These are phyloP conservation scores for Debaryomyces prosopidis DNA, from an alignment of 805 yeast species.

Conservation along the genomic window DNA sequence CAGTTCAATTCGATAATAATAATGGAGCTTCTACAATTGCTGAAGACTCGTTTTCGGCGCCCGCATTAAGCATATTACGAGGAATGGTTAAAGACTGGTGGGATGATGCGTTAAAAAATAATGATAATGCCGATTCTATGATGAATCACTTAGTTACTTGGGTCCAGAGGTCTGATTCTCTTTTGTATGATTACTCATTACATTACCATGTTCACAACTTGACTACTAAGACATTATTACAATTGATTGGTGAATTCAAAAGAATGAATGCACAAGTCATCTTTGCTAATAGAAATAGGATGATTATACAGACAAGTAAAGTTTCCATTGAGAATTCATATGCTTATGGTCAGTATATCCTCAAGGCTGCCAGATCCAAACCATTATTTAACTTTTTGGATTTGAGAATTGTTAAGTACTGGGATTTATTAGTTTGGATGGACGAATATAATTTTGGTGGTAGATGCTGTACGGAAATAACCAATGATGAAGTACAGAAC, in stretches of 20 bases:
- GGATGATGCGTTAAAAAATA: constrained; percentile 77
- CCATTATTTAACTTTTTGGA: constrained; percentile 85
- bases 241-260: constrained; percentile 75
- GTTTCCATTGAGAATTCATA: constrained; percentile 81
- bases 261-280: constrained; percentile 78
- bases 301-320: constrained; percentile 74
- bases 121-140: constrained; percentile 76
- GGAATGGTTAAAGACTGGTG: constrained; percentile 86
- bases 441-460: constrained; percentile 89
- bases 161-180: constrained; percentile 78
- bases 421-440: constrained; percentile 97
- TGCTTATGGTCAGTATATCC: constrained; percentile 84
- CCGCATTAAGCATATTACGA: constrained; percentile 71
- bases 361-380: constrained; percentile 74
- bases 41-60: constrained; percentile 78
- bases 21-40: constrained; percentile 57
- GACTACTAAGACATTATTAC: constrained; percentile 78
- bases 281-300: constrained; percentile 75
- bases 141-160: constrained; percentile 80
- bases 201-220: constrained; percentile 87
- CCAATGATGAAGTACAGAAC: constrained; percentile 44
- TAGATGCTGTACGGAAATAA: constrained; percentile 47
- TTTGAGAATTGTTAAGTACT: constrained; percentile 67
- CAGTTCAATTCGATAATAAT: constrained; percentile 30
- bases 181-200: constrained; percentile 72